These are phyloP conservation scores for Aeschynomene evenia DNA, from an alignment of 306 rosid species.

Conservation along the genomic window DNA sequence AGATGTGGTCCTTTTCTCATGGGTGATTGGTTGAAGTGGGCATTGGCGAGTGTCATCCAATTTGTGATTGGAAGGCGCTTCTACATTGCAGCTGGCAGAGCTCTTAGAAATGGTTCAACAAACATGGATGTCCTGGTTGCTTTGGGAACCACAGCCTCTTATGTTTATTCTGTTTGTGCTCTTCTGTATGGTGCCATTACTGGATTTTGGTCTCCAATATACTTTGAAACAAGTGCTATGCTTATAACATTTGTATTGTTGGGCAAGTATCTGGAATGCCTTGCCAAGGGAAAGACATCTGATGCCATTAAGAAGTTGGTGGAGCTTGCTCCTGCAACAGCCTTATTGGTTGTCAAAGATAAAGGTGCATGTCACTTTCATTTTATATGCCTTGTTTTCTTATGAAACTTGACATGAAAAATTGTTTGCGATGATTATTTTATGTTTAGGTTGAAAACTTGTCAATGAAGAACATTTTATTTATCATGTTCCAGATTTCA, in stretches of 20 bases:
- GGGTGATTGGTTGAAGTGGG: slow-evolving; percentile 95
- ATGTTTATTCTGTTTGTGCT: slow-evolving; percentile 81
- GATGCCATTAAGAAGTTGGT: slow-evolving; percentile 92
- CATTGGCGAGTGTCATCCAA: slow-evolving; percentile 73
- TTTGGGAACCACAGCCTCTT: slow-evolving; percentile 89
- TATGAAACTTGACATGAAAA: neutral
- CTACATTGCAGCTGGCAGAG: slow-evolving; percentile 84
- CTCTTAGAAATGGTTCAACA: slow-evolving; percentile 85
- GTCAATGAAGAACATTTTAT: neutral
- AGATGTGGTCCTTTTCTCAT: slow-evolving; percentile 84
- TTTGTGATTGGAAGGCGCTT: slow-evolving; percentile 86
- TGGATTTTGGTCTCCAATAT: slow-evolving; percentile 91
- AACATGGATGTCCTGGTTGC: slow-evolving; percentile 97
- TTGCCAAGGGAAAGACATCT: slow-evolving; percentile 91
- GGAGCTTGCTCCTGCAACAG: slow-evolving; percentile 84
- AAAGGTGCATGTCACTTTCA: slow-evolving; percentile 51
- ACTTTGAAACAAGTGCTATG: slow-evolving; percentile 95
- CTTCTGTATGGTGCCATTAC: slow-evolving; percentile 81
- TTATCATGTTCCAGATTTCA: neutral
- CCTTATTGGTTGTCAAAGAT: slow-evolving; percentile 62
- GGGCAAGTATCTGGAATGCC: slow-evolving; percentile 91
- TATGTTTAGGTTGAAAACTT: neutral
- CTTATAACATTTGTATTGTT: slow-evolving; percentile 84
- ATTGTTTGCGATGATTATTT: neutral
- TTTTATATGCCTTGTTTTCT: slow-evolving; percentile 12